A percentile compares a stretch with the other conserved stretches of the same genome.
Conservation (phyloP, 257 asterid species). For the Solanum sejunctum region DNA sequence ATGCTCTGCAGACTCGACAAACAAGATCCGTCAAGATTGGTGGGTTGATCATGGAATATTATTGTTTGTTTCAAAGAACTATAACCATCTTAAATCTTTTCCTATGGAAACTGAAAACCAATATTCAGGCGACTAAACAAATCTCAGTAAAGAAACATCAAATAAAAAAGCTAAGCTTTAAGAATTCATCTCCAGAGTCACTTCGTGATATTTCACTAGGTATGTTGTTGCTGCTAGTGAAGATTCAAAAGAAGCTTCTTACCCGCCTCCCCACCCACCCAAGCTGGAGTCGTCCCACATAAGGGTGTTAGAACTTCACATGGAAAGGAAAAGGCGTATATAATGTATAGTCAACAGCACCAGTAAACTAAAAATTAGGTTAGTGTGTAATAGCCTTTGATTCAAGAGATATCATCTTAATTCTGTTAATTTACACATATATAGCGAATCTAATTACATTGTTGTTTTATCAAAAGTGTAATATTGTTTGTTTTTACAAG, state of each 20-base stretch:
- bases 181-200: too few relatives aligned
- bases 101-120: not conserved
- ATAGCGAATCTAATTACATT: not conserved
- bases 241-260: not conserved
- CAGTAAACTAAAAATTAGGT: not conserved
- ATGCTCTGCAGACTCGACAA: conserved; percentile 68
- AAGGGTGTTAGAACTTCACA: not conserved
- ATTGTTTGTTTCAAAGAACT: not conserved
- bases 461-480: not conserved
- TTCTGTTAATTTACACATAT: not conserved
- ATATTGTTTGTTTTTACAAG: not conserved
- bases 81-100: not conserved
- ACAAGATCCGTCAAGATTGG: conserved; percentile 22
- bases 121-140: not conserved
- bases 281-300: not conserved
- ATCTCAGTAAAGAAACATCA: not conserved
- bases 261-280: not conserved
- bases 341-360: not conserved
- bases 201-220: too few relatives aligned
- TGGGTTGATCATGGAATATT: conserved; percentile 5
- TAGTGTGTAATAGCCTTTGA: not conserved
- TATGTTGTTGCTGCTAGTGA: not conserved
- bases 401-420: not conserved
- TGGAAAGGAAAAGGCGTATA: not conserved
- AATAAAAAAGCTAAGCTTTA: not conserved